Base-by-base conservation (phyloP, 2,329 filamentous ascomycete species). In the Exophiala oligosperma region DNA sequence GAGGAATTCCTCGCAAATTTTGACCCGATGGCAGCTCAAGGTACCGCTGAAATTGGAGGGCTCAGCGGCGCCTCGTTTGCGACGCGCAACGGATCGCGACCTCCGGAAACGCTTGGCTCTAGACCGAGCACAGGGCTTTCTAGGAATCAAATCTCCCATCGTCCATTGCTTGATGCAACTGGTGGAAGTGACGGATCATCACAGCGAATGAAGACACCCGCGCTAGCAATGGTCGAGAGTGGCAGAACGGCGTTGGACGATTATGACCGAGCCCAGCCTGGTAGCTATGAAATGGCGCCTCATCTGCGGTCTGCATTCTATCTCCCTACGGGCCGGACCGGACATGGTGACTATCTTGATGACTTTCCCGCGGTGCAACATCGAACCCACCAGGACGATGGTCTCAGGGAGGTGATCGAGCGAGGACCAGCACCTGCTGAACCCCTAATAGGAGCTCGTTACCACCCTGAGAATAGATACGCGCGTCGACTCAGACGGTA, bases 1-100 rank as follows among this genome's bases (percentile, higher is more conserved):
- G 64, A 59, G 28, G 52, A 58, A n/a, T 65, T 66, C 43, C 56
- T 66, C 9, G 51, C 60, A 17, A 62, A 56, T 46, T 66, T 66
- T 43, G 57, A 63, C 48, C 57, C 60, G 2, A 46, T 49, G 32
- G 46, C 29, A 21, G 35, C 32, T 24, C 50, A 54, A 21, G 35
- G 44, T 4, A 14, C 23, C 21, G 6, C 17, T 21, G n/a, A n/a
- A 9, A 14, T 26, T 28, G 52, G 41, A 38, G 28, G 4, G 29
- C 17, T 1, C 46, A 26, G 24, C 46, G n/a, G 24, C 9, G 1
- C 8, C 46, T 28, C 24, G 24, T 29, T 14, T 29, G 46, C 23
- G 46, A 9, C 23, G n/a, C 24, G 40, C 4, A 43, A 9, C 14
- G 40, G 40, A 11, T 43, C 40, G 4, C 40, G 40, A 43, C 40